Percentiles rank a stretch among this genome's conserved stretches.
Conservation (phyloP, 2,329 filamentous ascomycete species). For the Drechmeria coniospora region DNA sequence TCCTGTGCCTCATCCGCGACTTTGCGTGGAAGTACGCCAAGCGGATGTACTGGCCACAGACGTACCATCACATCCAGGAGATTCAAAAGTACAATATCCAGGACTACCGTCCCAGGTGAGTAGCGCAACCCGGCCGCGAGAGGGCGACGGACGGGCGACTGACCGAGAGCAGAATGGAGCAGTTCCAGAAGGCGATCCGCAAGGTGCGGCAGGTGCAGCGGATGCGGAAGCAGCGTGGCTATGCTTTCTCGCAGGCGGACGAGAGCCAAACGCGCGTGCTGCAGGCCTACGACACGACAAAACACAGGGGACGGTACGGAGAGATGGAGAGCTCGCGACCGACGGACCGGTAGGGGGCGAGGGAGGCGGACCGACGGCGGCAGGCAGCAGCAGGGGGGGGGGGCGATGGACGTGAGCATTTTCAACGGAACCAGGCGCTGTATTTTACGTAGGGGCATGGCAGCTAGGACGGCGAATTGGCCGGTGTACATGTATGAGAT, state of each 20-base stretch:
- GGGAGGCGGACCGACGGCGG: neutral
- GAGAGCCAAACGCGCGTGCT: conserved; percentile 89
- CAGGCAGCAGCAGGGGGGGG: no score
- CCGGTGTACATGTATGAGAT: no score
- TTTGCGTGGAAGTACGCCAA: conserved; percentile 96
- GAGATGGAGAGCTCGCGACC: conserved; percentile 59
- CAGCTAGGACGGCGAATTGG: no score
- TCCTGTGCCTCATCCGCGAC: conserved; percentile 72
- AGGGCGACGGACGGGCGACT: neutral
- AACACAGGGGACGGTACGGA: conserved; percentile 78
- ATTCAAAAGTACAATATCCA: conserved; percentile 99
- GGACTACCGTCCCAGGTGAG: conserved; percentile 86
- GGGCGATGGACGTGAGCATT: no score
- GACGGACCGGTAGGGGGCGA: conserved; percentile 8
- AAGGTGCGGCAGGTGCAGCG: conserved; percentile 97
- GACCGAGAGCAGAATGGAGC: conserved; percentile 94
- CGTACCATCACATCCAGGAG: conserved; percentile 97
- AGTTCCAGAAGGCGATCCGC: conserved; percentile 98
- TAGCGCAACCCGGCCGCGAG: conserved; percentile 7
- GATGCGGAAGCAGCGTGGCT: conserved; percentile 97
- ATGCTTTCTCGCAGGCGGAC: conserved; percentile 95
- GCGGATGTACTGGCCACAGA: conserved; percentile 90
- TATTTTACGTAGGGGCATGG: no score
- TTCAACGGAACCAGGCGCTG: no score
- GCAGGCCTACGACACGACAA: conserved; percentile 95